Conservation (phyloP, 257 asterid genomes). For the Solanum habrochaites region DNA sequence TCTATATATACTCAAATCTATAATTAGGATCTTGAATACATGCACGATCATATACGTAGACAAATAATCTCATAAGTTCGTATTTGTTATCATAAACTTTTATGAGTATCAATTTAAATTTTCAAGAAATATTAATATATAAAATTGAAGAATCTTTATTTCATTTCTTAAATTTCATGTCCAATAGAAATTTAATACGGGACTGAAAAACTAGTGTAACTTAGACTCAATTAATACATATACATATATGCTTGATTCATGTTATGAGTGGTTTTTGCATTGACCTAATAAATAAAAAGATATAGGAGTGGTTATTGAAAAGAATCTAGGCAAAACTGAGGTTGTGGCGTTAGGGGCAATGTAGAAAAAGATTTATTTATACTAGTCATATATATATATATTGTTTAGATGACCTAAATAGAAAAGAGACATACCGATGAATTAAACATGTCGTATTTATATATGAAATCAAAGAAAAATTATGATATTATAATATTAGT, state of each 20-base stretch:
- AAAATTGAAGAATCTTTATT: too few relatives aligned
- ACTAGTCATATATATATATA: too few relatives aligned
- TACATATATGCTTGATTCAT: not conserved
- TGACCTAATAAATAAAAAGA: not conserved
- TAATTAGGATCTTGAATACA: not conserved
- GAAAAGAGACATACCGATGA: too few relatives aligned
- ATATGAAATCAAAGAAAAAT: too few relatives aligned
- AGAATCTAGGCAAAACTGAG: not conserved
- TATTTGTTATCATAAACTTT: not conserved
- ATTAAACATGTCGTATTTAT: too few relatives aligned
- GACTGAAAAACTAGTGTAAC: not conserved
- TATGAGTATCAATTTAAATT: not conserved
- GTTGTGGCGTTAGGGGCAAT: not conserved
- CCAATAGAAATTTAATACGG: accelerated
- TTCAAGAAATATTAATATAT: too few relatives aligned
- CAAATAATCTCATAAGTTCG: not conserved
- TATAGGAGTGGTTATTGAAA: not conserved
- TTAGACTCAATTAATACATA: not conserved
- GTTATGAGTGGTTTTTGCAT: not conserved
- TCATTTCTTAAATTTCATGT: too few relatives aligned
- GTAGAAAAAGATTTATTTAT: not conserved
- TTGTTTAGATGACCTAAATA: not conserved
- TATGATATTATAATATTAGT: too few relatives aligned
- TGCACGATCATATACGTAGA: not conserved
- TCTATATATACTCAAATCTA: not conserved